Percentiles rank a stretch among this genome's conserved stretches.
These are phyloP conservation scores for Trichothecium sympodiale DNA, from an alignment of 2,329 filamentous ascomycete genomes.

Conservation along the genomic window DNA sequence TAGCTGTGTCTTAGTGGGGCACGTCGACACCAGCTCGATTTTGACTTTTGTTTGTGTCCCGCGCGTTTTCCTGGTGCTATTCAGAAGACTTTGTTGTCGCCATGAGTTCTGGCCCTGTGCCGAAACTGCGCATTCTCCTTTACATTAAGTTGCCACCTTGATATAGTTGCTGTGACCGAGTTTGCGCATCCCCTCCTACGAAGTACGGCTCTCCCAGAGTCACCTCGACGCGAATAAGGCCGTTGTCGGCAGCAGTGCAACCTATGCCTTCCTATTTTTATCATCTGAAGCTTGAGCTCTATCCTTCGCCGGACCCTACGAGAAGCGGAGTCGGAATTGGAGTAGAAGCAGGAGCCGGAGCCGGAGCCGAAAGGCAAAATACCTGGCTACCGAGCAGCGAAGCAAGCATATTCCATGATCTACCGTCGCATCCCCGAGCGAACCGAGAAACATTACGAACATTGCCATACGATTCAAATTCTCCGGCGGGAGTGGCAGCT, in stretches of 20 bases:
- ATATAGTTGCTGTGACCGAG: not conserved
- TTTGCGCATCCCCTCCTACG: not conserved
- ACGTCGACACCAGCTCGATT: too few relatives aligned
- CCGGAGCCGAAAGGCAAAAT: constrained; percentile 6
- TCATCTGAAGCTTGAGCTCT: constrained; percentile 57
- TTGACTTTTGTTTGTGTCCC: too few relatives aligned
- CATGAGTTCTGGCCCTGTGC: too few relatives aligned
- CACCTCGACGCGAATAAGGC: not conserved
- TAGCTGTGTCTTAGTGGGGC: too few relatives aligned
- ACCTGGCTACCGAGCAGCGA: constrained; percentile 40
- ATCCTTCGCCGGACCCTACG: constrained; percentile 30
- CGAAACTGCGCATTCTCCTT: too few relatives aligned
- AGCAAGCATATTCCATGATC: constrained; percentile 42
- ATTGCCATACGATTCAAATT: constrained; percentile 3
- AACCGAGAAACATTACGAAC: constrained; percentile 6
- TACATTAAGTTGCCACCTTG: not conserved
- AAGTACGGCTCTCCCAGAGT: not conserved
- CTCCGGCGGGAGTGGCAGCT: not conserved
- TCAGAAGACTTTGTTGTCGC: too few relatives aligned
- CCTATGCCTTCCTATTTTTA: constrained; percentile 54
- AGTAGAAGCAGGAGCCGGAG: too few relatives aligned
- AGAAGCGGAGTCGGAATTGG: constrained; percentile 3
- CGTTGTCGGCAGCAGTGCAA: constrained; percentile 6
- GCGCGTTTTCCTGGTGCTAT: too few relatives aligned
- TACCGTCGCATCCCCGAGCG: constrained; percentile 36